Base-by-base conservation (phyloP, 2,329 filamentous ascomycete genomes). In the Gaeumannomyces tritici region DNA sequence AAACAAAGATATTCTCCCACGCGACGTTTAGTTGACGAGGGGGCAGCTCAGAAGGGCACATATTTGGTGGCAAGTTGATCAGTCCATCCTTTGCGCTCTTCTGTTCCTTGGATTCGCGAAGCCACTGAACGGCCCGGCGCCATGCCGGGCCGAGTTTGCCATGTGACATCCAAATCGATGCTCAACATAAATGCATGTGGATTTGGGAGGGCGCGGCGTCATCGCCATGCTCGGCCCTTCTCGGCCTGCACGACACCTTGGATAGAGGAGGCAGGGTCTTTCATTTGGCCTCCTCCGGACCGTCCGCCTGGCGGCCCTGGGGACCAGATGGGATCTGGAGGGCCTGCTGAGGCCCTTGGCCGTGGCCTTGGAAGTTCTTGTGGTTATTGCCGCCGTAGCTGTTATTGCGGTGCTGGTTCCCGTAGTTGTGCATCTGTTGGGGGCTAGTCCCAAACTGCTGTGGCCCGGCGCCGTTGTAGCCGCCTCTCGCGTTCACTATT, bases 361-460 rank as follows among this genome's bases (percentile, higher is more conserved):
- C 73, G 63, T 80, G 79, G 33, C 72, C 74, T 61, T 77, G 76
- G 64, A 79, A 81, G 65, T 77, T 80, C 72, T 84, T 83, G 66
- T 76, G 31, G 59, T 61, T 62, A 13, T 29, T 54, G 18, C 57
- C 79, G 65, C 69, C 69, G 64, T 83, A 81, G 63, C 77, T 81
- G 66, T 82, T 83, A 69, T 80, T 86, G 66, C 83, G 84, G 70
- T 85, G 81, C 65, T 83, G 81, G 54, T 79, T 80, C 2, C 80
- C 80, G 69, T 85, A 88, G 67, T 88, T 84, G 70, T 88, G 85
- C 68, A 78, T 75, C 64, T 88, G 84, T 66, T 88, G 86, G 60
- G 86, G 86, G 69, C 86, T 89, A 47, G 82, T 84, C 62, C 85
- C 82, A 70, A 82, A 88, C 65, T 88, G 87, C 66, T 86, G 84